Conservation (phyloP, 768 basidiomycete species). For the Kwoniella shandongensis region DNA sequence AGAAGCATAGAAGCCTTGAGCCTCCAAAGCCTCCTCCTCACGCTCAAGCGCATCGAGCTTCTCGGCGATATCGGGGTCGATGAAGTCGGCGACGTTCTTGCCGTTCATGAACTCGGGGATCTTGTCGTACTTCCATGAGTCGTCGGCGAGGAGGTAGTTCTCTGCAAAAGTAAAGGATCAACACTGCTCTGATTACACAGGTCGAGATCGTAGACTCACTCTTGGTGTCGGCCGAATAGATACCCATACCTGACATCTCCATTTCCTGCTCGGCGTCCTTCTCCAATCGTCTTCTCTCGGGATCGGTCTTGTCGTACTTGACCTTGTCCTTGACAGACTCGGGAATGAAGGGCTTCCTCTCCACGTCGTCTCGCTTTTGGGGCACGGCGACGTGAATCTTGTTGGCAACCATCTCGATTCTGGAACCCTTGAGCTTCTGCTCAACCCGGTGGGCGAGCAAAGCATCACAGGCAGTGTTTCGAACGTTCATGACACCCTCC, state of each 20-base stretch:
- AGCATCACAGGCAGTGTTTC: slow-evolving; percentile 92
- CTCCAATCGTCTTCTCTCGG: slow-evolving; percentile 69
- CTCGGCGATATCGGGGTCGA: slow-evolving; percentile 94
- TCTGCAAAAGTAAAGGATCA: slow-evolving; percentile 58
- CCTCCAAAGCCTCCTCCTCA: slow-evolving; percentile 90
- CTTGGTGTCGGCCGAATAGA: slow-evolving; percentile 85
- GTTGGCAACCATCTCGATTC: slow-evolving; percentile 89
- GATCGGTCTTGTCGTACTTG: slow-evolving; percentile 85
- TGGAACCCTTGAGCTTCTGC: slow-evolving; percentile 85
- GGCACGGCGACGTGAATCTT: slow-evolving; percentile 94
- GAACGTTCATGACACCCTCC: slow-evolving; percentile 95
- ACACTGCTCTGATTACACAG: neutral
- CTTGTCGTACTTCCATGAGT: slow-evolving; percentile 91
- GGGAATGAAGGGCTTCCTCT: slow-evolving; percentile 84
- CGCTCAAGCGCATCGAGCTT: slow-evolving; percentile 95
- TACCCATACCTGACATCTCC: slow-evolving; percentile 77
- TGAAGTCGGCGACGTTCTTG: slow-evolving; percentile 98
- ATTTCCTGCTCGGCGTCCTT: slow-evolving; percentile 75
- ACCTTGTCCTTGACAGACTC: slow-evolving; percentile 71
- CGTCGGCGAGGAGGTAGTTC: slow-evolving; percentile 82
- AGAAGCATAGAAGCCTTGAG: slow-evolving; percentile 90
- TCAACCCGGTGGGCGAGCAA: slow-evolving; percentile 94
- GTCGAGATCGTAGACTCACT: slow-evolving; percentile 61
- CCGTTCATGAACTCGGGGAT: slow-evolving; percentile 99
- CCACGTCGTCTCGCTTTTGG: slow-evolving; percentile 83